Conservation (phyloP, 768 basidiomycete genomes). For the Lactarius sp. region DNA sequence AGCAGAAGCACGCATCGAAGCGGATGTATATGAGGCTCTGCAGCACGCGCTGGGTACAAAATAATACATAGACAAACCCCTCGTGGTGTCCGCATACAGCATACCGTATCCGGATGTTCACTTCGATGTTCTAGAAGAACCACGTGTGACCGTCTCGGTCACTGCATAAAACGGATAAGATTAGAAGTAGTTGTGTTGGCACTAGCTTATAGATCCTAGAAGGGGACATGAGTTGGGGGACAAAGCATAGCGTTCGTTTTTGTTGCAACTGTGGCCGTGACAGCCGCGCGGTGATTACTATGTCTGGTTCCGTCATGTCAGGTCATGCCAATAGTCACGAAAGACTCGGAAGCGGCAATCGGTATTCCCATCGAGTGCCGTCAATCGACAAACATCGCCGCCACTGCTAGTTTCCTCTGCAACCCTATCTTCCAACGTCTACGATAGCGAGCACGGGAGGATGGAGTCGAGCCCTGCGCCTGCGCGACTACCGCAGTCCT, state of each 20-base stretch:
- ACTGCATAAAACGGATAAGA: not conserved
- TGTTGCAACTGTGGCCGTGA: not conserved
- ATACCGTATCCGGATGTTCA: not conserved
- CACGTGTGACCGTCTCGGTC: not conserved
- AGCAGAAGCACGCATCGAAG: constrained; percentile 88
- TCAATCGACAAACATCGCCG: not conserved
- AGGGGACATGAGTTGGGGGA: no score
- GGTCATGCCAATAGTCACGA: not conserved
- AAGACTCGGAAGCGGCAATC: not conserved
- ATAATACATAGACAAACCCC: constrained; percentile 29
- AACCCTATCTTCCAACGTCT: not conserved
- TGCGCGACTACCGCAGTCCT: not conserved
- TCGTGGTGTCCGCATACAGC: constrained; percentile 2
- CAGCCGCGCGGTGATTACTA: not conserved
- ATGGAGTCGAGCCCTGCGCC: constrained; percentile 2
- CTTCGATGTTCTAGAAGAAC: not conserved
- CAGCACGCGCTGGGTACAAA: constrained; percentile 71
- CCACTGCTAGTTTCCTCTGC: not conserved
- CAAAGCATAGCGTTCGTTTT: no score
- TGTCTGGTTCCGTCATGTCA: not conserved
- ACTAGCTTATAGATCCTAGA: no score
- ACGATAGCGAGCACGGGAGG: not conserved
- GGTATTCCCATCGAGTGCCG: not conserved
- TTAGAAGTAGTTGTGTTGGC: not conserved
- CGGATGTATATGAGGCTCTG: constrained; percentile 93